Percentiles rank a stretch among this genome's conserved stretches.
phyloP scores from a whole-genome alignment of 2,329 filamentous ascomycete genomes.

The Sporothrix sp. region DNA sequence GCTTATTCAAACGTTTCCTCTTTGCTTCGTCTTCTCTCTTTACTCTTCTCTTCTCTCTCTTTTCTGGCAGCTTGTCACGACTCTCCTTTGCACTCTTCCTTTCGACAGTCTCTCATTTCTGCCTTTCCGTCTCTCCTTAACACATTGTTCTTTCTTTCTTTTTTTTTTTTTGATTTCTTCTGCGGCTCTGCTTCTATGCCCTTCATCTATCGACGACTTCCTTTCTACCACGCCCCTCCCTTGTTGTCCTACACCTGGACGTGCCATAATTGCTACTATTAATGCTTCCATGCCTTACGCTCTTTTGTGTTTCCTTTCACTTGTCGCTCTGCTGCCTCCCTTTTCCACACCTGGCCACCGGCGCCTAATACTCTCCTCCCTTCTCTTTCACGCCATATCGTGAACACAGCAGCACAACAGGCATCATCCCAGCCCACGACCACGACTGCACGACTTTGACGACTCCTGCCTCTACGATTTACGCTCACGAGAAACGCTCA shows the following conservation, averaged over 20 bases:
- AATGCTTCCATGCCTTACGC: conserved; percentile 15
- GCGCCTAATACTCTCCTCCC: conserved; percentile 7
- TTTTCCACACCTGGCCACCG: conserved; percentile 4
- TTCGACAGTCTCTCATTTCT: conserved; percentile 1
- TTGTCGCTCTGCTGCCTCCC: conserved; percentile 8
- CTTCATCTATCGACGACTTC: conserved; percentile 1
- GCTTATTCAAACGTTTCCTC: not conserved
- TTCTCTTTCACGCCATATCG: not conserved
- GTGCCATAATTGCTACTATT: conserved; percentile 10
- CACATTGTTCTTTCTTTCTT: not conserved
- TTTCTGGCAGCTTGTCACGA: not conserved
- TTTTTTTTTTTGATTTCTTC: not conserved
- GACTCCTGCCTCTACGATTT: conserved; percentile 6
- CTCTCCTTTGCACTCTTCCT: not conserved
- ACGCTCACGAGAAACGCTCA: not conserved
- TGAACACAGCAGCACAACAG: conserved; percentile 1
- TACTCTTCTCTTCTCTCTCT: not conserved
- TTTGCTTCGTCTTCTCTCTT: conserved; percentile 2
- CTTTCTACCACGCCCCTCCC: conserved; percentile 8
- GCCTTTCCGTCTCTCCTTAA: not conserved
- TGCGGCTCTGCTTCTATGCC: not conserved
- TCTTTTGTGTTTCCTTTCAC: not conserved
- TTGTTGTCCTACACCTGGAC: conserved; percentile 3
- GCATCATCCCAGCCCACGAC: not conserved
- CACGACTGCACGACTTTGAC: not conserved